phyloP scores from a whole-genome alignment of 805 yeast genomes.

The Lachancea meyersii region DNA sequence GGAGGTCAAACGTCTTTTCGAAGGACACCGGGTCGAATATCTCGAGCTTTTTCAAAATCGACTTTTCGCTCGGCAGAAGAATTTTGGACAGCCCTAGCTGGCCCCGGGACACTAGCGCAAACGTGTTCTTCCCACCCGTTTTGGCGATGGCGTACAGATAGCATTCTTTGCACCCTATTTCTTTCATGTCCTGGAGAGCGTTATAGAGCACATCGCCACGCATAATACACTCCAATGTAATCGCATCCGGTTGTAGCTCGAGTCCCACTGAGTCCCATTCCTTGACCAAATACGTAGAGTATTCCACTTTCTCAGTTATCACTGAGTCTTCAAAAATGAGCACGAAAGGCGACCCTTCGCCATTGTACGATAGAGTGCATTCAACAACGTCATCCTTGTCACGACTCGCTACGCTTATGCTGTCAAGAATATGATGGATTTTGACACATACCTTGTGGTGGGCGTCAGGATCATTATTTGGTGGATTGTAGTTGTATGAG shows the following conservation, averaged over 20 bases:
- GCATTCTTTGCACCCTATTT: slow-evolving; percentile 46
- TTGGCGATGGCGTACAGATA: slow-evolving; percentile 38
- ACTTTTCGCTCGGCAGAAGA: slow-evolving; percentile 55
- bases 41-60: slow-evolving; percentile 54
- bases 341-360: slow-evolving; percentile 48
- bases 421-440: slow-evolving; percentile 43
- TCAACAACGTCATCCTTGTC: slow-evolving; percentile 34
- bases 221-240: slow-evolving; percentile 47
- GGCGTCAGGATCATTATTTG: slow-evolving; percentile 16
- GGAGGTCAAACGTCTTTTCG: slow-evolving; percentile 20
- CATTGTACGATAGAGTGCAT: slow-evolving; percentile 46
- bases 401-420: slow-evolving; percentile 40
- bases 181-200: slow-evolving; percentile 51
- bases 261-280: slow-evolving; percentile 35
- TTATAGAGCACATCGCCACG: slow-evolving; percentile 48
- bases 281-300: slow-evolving; percentile 40
- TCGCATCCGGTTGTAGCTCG: slow-evolving; percentile 38
- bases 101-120: slow-evolving; percentile 56
- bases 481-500: slow-evolving; percentile 22
- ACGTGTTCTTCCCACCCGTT: slow-evolving; percentile 26
- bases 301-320: slow-evolving; percentile 51
- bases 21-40: slow-evolving; percentile 30
- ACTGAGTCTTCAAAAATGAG: slow-evolving; percentile 49
- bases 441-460: slow-evolving; percentile 38
- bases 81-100: slow-evolving; percentile 69